Base-by-base conservation (phyloP, 768 basidiomycete species). In the Tricholoma bakamatsutake region DNA sequence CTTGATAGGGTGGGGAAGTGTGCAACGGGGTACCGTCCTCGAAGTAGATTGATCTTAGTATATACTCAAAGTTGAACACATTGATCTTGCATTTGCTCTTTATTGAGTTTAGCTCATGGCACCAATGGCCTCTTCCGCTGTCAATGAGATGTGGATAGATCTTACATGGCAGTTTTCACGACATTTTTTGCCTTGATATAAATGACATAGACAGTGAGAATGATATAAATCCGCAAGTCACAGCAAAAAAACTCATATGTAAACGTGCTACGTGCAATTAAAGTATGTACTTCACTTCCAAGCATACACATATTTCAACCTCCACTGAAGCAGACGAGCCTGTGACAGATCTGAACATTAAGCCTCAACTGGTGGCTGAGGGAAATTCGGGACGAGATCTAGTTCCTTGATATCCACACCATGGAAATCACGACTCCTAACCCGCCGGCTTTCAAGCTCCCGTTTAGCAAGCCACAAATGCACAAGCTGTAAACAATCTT, bases 21-120 rank as follows among this genome's bases (percentile, higher is more conserved):
- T 93, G 27, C 89, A 91, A 62, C 83, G 89, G 17, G 90, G 90
- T 52, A 90, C 88, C 17, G 82, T 89, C 58, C 74, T 92, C 62
- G 90, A 93, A 68, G 80, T 90, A 66, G 87, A 90, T 65, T 89
- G 74, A 67, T 48, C 5, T 27, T 4, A 13, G 5, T 46, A n/a
- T 48, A 21, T 5, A 28, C n/a, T 30, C 46, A 6, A 24, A 48
- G 15, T 10, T 8, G 28, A 9, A n/a, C 28, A 48, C n/a, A 48
- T n/a, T 5, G 15, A 48, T 31, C 17, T 9, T 18, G 15, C 11
- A 28, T 8, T 37, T 37, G 35, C 7, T 34, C 34, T 34, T 34
- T 12, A 34, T 11, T 35, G 12, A 11, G 12, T 9, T 35, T 35
- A 37, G 13, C 21, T 24, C 1, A 24, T 24, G 21, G 21, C 21